Base-by-base conservation (phyloP, 2,329 filamentous ascomycete species). In the Claviceps digitariae region DNA sequence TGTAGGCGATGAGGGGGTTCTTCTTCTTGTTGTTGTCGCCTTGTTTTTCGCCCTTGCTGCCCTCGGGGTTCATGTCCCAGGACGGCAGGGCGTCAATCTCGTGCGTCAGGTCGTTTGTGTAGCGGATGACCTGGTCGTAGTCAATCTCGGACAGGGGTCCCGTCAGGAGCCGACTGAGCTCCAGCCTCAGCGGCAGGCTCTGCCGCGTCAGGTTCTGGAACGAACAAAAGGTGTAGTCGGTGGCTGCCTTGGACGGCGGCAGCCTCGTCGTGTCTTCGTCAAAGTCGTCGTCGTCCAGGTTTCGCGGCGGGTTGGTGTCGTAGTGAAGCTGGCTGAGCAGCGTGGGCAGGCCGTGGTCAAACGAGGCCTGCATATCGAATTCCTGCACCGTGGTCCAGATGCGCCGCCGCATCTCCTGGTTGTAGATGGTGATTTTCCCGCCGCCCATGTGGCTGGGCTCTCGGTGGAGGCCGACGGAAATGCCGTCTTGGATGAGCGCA, bases 361-460 rank as follows among this genome's bases (percentile, higher is more conserved):
- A 81, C 0, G 78, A 78, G 1, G 79, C 75, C 63, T 82, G 79
- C 62, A 83, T 73, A 56, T 82, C 78, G 56, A 81, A 81, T 62
- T 81, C 78, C 55, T 79, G 74, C 21, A 83, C 74, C 2, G 78
- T 81, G 2, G 79, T 72, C 79, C 79, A 82, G 45, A 83, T 72
- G 21, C 79, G 70, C 44, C 79, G 69, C 27, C 79, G 71, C 79
- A 82, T 82, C 63, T 83, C 79, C 58, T 79, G 76, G 60, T 80
- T 77, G 63, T 79, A 82, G 2, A 78, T 72, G 1, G 74, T 78
- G 46, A 81, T 76, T 57, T 75, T 75, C 52, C 73, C 72, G n/a
- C 68, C 70, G 20, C 68, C 70, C 67, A 80, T 76, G 54, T 75
- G 72, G 59, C 75, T 75, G 3, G 78, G 78, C 60, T 82, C 79